These are phyloP conservation scores for Sicyos edulis DNA, from an alignment of 306 rosid genomes.

Conservation along the genomic window DNA sequence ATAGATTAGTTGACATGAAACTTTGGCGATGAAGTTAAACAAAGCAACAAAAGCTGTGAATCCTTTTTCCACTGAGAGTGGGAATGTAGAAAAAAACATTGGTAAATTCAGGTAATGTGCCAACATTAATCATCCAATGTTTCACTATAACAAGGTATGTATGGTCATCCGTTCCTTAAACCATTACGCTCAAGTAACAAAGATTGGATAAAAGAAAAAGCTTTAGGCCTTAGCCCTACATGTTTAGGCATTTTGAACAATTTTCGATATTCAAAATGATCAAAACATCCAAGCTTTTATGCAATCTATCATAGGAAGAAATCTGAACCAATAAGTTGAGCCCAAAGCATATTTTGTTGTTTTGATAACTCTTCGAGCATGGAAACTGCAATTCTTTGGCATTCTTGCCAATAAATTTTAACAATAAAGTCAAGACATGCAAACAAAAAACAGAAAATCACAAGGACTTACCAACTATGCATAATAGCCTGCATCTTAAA, in stretches of 20 bases:
- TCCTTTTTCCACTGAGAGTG: not conserved
- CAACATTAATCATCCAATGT: not conserved
- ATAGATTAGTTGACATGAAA: not conserved
- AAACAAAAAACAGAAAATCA: not conserved
- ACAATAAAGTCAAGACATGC: not conserved
- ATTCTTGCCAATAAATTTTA: not conserved
- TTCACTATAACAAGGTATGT: not conserved
- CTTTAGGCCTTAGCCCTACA: not conserved
- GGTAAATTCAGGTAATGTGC: not conserved
- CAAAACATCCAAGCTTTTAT: too few relatives aligned
- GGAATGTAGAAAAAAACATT: not conserved
- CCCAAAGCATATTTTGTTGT: too few relatives aligned
- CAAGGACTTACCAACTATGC: constrained; percentile 9
- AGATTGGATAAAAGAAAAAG: not conserved
- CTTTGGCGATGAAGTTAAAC: not conserved
- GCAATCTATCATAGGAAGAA: too few relatives aligned
- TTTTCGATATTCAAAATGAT: not conserved
- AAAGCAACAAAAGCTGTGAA: constrained; percentile 3
- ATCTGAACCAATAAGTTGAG: too few relatives aligned
- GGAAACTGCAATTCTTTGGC: not conserved
- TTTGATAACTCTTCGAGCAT: not conserved
- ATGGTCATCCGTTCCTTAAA: not conserved
- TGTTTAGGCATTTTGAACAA: not conserved
- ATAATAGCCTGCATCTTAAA: constrained; percentile 21
- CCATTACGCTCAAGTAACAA: not conserved